A percentile compares a stretch with the other conserved stretches of the same genome.
Conservation (phyloP, 257 asterid species). For the Apocynum venetum region DNA sequence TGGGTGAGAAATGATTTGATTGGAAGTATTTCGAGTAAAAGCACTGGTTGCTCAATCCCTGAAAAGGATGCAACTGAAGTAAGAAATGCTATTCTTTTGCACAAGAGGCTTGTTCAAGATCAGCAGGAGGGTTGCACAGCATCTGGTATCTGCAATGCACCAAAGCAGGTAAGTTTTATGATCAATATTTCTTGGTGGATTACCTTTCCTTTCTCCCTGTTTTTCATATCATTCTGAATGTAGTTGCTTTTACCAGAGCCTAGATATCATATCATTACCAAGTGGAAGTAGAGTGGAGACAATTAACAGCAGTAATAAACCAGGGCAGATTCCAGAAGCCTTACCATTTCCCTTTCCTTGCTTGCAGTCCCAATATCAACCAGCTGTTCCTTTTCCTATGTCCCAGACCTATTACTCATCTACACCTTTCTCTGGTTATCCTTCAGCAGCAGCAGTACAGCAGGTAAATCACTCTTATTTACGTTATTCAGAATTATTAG, state of each 20-base stretch:
- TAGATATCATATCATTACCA: slow-evolving; percentile 42
- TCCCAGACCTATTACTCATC: slow-evolving; percentile 47
- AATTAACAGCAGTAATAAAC: slow-evolving; percentile 19
- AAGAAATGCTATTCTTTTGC: slow-evolving; percentile 45
- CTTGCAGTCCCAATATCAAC: slow-evolving; percentile 37
- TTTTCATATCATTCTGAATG: slow-evolving; percentile 12
- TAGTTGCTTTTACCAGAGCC: slow-evolving; percentile 32
- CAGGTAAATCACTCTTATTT: slow-evolving; percentile 39
- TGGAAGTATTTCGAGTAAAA: slow-evolving; percentile 20
- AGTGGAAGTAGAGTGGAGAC: slow-evolving; percentile 28
- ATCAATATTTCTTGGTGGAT: background rate
- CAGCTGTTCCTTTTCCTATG: slow-evolving; percentile 26
- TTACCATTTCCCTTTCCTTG: slow-evolving; percentile 22
- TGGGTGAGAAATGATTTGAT: slow-evolving; percentile 17
- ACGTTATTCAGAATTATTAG: background rate
- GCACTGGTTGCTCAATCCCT: slow-evolving; percentile 17
- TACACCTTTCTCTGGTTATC: slow-evolving; percentile 27
- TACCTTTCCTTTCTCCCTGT: background rate
- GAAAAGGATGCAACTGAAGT: slow-evolving; percentile 37
- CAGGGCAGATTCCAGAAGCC: slow-evolving; percentile 24
- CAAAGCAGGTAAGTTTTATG: slow-evolving; percentile 39
- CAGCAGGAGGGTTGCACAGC: slow-evolving; percentile 43
- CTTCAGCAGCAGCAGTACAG: slow-evolving; percentile 40
- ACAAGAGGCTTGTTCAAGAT: slow-evolving; percentile 51
- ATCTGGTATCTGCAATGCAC: slow-evolving; percentile 24